phyloP scores from a whole-genome alignment of 129 eudicot genomes.

The Erigeron canadensis region DNA sequence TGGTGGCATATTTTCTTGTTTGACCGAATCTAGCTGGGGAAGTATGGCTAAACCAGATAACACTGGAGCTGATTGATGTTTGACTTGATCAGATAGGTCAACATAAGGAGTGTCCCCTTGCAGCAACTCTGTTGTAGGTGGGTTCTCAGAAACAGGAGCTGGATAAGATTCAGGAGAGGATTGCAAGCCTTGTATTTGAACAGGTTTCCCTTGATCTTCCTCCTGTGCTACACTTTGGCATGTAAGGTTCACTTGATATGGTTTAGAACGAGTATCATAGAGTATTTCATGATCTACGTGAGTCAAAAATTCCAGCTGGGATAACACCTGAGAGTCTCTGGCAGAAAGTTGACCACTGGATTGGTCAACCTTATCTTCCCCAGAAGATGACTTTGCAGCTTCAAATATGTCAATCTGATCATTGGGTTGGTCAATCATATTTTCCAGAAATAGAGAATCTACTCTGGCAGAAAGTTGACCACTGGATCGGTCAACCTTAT shows the following conservation, averaged over 20 bases:
- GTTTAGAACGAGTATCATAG: background rate
- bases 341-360: conserved; percentile 3
- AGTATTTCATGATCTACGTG: background rate
- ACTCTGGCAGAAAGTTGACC: background rate
- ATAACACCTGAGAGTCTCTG: background rate
- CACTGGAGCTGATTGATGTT: conserved; percentile 30
- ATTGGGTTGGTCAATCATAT: background rate
- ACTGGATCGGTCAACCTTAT: background rate
- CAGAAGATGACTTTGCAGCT: background rate
- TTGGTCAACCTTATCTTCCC: conserved; percentile 2
- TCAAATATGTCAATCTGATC: background rate
- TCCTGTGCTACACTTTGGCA: conserved; percentile 1
- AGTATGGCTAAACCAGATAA: conserved; percentile 33
- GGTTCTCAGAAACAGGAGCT: background rate
- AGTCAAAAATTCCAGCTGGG: background rate
- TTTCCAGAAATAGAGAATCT: background rate
- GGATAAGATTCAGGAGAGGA: conserved; percentile 4
- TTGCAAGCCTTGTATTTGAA: background rate
- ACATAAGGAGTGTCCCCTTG: background rate
- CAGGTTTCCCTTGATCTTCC: background rate
- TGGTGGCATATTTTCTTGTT: background rate
- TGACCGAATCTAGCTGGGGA: conserved; percentile 2
- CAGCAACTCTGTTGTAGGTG: conserved; percentile 2
- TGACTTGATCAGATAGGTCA: conserved; percentile 19
- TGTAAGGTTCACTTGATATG: background rate